phyloP scores from a whole-genome alignment of 148 eudicot genomes.

The Bassia scoparia region DNA sequence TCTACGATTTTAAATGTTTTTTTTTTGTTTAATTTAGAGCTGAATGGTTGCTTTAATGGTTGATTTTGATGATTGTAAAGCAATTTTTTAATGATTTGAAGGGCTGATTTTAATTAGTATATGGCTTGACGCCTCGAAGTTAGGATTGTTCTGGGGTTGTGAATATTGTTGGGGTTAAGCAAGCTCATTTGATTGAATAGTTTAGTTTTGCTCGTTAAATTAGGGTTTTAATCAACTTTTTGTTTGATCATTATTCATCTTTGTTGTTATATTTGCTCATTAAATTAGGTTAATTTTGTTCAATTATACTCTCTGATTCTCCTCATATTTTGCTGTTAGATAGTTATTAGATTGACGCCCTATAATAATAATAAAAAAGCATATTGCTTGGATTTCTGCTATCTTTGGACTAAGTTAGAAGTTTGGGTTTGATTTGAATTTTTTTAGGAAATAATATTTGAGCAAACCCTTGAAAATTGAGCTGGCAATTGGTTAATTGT shows the following conservation, averaged over 20 bases:
- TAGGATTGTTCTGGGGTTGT: neutral
- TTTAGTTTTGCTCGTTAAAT: neutral
- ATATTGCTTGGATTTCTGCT: neutral
- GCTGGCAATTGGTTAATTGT: neutral
- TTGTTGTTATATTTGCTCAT: neutral
- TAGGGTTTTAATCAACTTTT: neutral
- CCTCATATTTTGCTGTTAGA: neutral
- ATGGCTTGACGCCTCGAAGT: neutral
- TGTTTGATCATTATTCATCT: neutral
- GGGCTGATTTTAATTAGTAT: neutral
- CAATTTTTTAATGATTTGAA: neutral
- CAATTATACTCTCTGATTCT: neutral
- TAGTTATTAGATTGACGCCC: neutral
- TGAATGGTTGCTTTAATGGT: neutral
- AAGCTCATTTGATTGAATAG: neutral
- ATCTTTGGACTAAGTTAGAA: neutral
- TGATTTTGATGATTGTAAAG: neutral
- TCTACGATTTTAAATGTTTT: no score
- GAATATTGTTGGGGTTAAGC: neutral
- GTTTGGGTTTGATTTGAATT: constrained; percentile 10
- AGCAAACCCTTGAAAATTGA: neutral
- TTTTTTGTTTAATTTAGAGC: neutral
- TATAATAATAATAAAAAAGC: neutral
- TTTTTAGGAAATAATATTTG: constrained; percentile 2
- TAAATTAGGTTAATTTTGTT: neutral